Evolutionary conservation across 1,284 basidiomycete species (phyloP), one percentile per base, ranked within the genome.

Genomic region (Dichomitus squalens): DNA sequence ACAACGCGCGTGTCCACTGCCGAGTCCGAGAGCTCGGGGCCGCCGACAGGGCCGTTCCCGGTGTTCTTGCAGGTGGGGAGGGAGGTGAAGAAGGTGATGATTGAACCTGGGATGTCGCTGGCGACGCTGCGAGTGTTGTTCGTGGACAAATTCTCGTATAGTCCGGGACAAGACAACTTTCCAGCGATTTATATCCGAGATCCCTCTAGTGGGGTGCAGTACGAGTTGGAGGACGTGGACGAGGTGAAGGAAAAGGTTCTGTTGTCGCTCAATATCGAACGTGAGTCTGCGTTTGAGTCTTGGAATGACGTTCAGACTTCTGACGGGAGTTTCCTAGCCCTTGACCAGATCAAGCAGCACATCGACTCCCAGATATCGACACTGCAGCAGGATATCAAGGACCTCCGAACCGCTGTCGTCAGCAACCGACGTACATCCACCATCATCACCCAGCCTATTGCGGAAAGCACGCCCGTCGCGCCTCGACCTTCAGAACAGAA

Each of bases 311-410:
- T 18, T 6, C 53, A 53, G 60, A n/a, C n/a, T n/a, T n/a, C 39
- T 55, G 46, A 49, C 49, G 33, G 3, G 38, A 3, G 49, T 33
- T n/a, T 29, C 58, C n/a, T 67, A 97, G 95, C 95, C 12, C 86
- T 99, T 52, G 96, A 98, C 73, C 96, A 99, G 73, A 96, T 99
- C 72, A 98, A 97, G 72, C 95, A 97, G 70, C 96, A 99, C 70
- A 95, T 99, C 63, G 96, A 98, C 70, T 71, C 87, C 3, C 94
- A 96, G 63, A 93, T 99, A 57, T 87, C 89, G 0, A 78, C 79
- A 1, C 79, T 99, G n/a, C 86, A 93, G 14, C 87, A 92, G 64
- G 96, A 98, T 64, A 84, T 99, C 71, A 95, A 95, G 65, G 96
- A 98, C 54, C 82, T 99, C 59, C 92, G 89, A 66, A 77, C 81